Evolutionary conservation across 768 basidiomycete genomes (phyloP).

Genomic region (Calocybe cyanea): DNA sequence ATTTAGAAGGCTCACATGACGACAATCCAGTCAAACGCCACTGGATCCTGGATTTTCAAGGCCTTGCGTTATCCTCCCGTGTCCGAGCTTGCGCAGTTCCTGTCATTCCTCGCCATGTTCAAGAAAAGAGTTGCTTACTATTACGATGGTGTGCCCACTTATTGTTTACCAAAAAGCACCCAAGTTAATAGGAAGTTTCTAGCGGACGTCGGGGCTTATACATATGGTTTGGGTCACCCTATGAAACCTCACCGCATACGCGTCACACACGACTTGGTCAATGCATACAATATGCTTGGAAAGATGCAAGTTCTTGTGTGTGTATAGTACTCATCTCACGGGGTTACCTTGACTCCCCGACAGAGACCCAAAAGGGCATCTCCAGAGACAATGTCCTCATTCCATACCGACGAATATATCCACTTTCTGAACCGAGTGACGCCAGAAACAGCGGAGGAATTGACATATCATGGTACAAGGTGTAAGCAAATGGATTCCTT

Average conservation of each 20-base stretch:
- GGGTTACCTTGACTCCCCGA: background rate
- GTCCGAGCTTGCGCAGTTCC: background rate
- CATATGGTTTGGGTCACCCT: slow-evolving; percentile 84
- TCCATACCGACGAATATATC: slow-evolving; percentile 98
- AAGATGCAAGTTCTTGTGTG: slow-evolving; percentile 90
- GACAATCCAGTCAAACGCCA: too few relatives aligned
- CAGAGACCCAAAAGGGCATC: slow-evolving; percentile 71
- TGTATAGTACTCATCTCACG: background rate
- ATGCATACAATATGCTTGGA: slow-evolving; percentile 87
- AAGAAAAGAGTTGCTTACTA: slow-evolving; percentile 76
- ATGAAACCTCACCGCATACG: slow-evolving; percentile 98
- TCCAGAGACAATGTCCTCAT: slow-evolving; percentile 78
- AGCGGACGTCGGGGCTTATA: slow-evolving; percentile 72
- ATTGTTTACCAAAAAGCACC: background rate
- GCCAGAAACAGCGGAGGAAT: slow-evolving; percentile 84
- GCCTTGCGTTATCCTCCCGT: background rate
- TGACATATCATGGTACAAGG: slow-evolving; percentile 80
- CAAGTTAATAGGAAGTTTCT: background rate
- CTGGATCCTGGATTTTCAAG: too few relatives aligned
- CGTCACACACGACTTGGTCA: slow-evolving; percentile 89
- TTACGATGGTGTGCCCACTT: slow-evolving; percentile 53
- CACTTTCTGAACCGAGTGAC: slow-evolving; percentile 86
- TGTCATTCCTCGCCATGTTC: slow-evolving; percentile 44
- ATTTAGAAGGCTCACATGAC: slow-evolving; percentile 1
- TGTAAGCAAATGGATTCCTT: slow-evolving; percentile 42